These are phyloP conservation scores for Boletus reticuloceps DNA, from an alignment of 768 basidiomycete genomes.

Conservation along the genomic window DNA sequence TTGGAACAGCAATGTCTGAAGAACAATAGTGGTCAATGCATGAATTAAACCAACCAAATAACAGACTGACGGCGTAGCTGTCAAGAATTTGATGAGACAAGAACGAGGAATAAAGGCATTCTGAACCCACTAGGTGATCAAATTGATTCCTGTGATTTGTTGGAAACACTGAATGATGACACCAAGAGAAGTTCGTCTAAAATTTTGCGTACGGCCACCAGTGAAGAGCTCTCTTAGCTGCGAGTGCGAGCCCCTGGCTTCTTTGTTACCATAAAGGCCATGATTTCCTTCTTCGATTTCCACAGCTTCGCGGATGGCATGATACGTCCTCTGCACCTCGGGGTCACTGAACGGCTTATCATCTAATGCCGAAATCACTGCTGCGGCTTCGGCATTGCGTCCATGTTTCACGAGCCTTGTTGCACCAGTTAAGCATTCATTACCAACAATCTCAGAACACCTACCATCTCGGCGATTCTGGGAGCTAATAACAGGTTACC, in stretches of 20 bases:
- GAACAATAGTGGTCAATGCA: background rate
- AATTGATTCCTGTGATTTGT: slow-evolving; percentile 65
- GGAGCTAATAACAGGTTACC: slow-evolving; percentile 37
- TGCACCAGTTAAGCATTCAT: background rate
- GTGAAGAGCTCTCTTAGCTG: slow-evolving; percentile 54
- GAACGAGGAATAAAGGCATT: slow-evolving; percentile 6
- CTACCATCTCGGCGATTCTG: slow-evolving; percentile 60
- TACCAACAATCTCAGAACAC: background rate
- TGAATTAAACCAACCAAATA: background rate
- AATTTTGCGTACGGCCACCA: slow-evolving; percentile 57
- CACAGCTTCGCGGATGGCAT: slow-evolving; percentile 54
- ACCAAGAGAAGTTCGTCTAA: slow-evolving; percentile 54
- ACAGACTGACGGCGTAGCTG: slow-evolving; percentile 32
- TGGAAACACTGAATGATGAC: slow-evolving; percentile 64
- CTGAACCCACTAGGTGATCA: slow-evolving; percentile 58
- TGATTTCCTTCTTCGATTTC: slow-evolving; percentile 35
- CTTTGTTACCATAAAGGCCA: background rate
- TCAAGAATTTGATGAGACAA: slow-evolving; percentile 12
- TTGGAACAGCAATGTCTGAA: slow-evolving; percentile 51
- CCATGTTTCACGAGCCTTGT: slow-evolving; percentile 55
- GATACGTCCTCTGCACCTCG: slow-evolving; percentile 48
- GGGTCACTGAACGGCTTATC: slow-evolving; percentile 47
- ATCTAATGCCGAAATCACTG: slow-evolving; percentile 62
- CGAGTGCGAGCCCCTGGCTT: slow-evolving; percentile 6
- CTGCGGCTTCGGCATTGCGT: slow-evolving; percentile 52